These are phyloP conservation scores for Amanita exitialis DNA, from an alignment of 768 basidiomycete genomes.

Conservation along the genomic window DNA sequence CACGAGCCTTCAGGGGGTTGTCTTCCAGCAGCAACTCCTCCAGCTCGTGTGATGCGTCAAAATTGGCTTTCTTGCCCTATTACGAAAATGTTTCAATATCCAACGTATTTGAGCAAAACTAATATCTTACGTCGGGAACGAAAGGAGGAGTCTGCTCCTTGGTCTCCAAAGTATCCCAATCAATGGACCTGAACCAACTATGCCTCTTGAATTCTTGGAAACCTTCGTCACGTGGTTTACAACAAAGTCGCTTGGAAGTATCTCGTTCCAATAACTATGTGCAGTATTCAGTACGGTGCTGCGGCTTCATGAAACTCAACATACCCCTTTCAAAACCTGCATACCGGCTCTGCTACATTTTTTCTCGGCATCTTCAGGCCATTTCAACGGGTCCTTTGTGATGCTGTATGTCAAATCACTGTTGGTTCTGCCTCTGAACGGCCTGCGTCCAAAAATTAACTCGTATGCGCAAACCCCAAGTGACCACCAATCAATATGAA, in stretches of 20 bases:
- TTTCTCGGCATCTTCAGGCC: constrained; percentile 83
- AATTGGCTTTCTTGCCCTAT: constrained; percentile 98
- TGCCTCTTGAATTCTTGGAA: constrained; percentile 70
- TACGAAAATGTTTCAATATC: constrained; percentile 6
- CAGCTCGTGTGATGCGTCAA: constrained; percentile 96
- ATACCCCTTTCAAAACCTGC: constrained; percentile 70
- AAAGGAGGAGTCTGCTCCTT: constrained; percentile 77
- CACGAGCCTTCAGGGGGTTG: constrained; percentile 92
- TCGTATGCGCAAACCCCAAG: constrained; percentile 91
- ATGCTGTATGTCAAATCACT: constrained; percentile 90
- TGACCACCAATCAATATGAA: constrained; percentile 95
- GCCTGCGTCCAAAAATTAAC: constrained; percentile 82
- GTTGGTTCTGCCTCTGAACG: constrained; percentile 91
- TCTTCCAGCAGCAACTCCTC: constrained; percentile 95
- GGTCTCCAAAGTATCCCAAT: constrained; percentile 80
- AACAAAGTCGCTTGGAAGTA: constrained; percentile 69
- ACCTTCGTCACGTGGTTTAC: constrained; percentile 70
- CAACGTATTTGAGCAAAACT: not conserved
- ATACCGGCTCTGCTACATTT: constrained; percentile 72
- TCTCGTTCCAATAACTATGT: constrained; percentile 82
- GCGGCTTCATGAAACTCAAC: constrained; percentile 17
- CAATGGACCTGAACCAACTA: constrained; percentile 82
- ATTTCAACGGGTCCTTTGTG: constrained; percentile 74
- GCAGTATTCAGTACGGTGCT: constrained; percentile 5
- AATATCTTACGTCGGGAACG: constrained; percentile 66